Evolutionary conservation across 805 yeast genomes (phyloP).

Genomic region (Ogataea populi-albae): DNA sequence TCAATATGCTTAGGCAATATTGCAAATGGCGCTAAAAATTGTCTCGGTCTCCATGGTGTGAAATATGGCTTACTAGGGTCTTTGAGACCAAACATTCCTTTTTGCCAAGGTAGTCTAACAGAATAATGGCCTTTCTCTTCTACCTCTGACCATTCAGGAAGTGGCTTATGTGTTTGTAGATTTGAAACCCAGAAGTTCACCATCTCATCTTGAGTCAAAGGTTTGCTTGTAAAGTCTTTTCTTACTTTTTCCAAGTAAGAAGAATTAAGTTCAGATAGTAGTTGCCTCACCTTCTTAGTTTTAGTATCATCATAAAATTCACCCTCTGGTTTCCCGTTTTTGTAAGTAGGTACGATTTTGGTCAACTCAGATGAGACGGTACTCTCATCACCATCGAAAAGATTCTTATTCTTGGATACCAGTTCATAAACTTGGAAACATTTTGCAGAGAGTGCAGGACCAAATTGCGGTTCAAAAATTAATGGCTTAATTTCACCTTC

Average conservation of each 20-base stretch:
- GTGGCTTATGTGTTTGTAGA: constrained; percentile 40
- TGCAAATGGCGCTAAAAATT: constrained; percentile 89
- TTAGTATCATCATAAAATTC: constrained; percentile 29
- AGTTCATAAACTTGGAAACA: constrained; percentile 36
- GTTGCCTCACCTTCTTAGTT: constrained; percentile 32
- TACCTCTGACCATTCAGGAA: constrained; percentile 35
- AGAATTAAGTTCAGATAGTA: constrained; percentile 33
- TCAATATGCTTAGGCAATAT: constrained; percentile 90
- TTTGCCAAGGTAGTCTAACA: constrained; percentile 80
- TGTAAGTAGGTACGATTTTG: constrained; percentile 36
- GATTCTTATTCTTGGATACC: constrained; percentile 21
- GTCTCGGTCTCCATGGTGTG: constrained; percentile 97
- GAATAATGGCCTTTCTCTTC: constrained; percentile 33
- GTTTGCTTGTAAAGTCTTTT: constrained; percentile 23
- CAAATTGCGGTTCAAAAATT: constrained; percentile 38
- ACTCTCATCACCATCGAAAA: constrained; percentile 24
- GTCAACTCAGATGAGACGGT: constrained; percentile 51
- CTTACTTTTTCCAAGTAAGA: constrained; percentile 32
- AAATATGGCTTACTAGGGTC: constrained; percentile 79
- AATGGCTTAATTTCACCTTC: constrained; percentile 20
- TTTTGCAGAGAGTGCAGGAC: constrained; percentile 30
- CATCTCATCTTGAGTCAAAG: constrained; percentile 28
- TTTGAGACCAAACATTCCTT: constrained; percentile 72
- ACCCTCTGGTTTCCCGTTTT: constrained; percentile 30
- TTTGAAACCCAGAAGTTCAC: constrained; percentile 45